phyloP scores from a whole-genome alignment of 805 yeast species.

The Wickerhamomyces silvicola region DNA sequence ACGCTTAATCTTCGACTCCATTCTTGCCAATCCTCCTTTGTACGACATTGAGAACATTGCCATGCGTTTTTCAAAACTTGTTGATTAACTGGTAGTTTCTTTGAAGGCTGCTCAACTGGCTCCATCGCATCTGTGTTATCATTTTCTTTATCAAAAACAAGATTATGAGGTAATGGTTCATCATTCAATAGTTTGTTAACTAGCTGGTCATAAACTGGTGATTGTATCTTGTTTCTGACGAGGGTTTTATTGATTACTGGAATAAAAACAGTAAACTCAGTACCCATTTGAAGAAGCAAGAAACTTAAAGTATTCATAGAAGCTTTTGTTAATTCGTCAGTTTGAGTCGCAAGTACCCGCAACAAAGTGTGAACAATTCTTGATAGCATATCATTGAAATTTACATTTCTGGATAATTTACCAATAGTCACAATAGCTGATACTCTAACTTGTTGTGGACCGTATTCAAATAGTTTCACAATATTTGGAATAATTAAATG shows the following conservation, averaged over 20 bases:
- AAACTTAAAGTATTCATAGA: constrained; percentile 77
- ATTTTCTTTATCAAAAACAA: constrained; percentile 61
- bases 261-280: constrained; percentile 78
- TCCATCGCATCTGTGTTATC: constrained; percentile 25
- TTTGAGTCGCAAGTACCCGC: constrained; percentile 47
- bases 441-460: constrained; percentile 49
- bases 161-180: constrained; percentile 78
- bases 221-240: constrained; percentile 56
- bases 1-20: constrained; percentile 88
- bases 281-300: constrained; percentile 71
- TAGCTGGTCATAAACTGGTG: constrained; percentile 71
- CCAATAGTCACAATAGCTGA: constrained; percentile 83
- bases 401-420: constrained; percentile 64
- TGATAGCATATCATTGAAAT: constrained; percentile 81
- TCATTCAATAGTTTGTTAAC: constrained; percentile 72
- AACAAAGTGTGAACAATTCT: constrained; percentile 83
- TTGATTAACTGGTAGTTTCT: constrained; percentile 68
- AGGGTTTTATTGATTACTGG: constrained; percentile 72
- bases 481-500: constrained; percentile 85
- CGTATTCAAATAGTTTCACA: constrained; percentile 72
- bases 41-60: constrained; percentile 85
- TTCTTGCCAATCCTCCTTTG: constrained; percentile 96
- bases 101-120: constrained; percentile 62
- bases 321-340: constrained; percentile 56
- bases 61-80: constrained; percentile 69